Evolutionary conservation across 495 filamentous ascomycete species (phyloP).

Genomic region (Trichoderma parareesei): DNA sequence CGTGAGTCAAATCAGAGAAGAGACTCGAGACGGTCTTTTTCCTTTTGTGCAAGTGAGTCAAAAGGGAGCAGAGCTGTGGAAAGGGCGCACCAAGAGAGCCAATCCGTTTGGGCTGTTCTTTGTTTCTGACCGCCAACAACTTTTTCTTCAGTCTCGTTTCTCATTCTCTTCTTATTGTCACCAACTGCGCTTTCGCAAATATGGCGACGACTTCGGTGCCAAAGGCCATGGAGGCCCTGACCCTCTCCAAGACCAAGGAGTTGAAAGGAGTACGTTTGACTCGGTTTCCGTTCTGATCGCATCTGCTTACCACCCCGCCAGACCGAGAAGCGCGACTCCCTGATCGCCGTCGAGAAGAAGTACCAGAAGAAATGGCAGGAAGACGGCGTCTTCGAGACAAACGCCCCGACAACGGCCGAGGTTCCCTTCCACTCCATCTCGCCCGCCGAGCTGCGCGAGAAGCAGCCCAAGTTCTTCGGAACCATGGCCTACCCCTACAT

Average conservation of each 20-base stretch:
- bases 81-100: background rate
- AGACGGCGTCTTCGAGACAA: constrained; percentile 67
- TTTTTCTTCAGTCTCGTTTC: no score
- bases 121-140: background rate
- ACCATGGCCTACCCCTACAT: constrained; percentile 86
- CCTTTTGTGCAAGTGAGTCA: constrained; percentile 5
- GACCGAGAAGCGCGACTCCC: constrained; percentile 88
- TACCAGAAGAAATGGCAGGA: constrained; percentile 84
- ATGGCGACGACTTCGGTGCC: constrained; percentile 30
- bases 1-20: constrained; percentile 7
- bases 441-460: constrained; percentile 63
- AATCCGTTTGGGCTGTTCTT: background rate
- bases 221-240: constrained; percentile 28
- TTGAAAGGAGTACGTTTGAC: constrained; percentile 32
- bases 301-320: constrained; percentile 21
- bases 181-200: constrained; percentile 9
- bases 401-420: constrained; percentile 71
- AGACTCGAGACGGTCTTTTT: background rate
- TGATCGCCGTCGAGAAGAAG: constrained; percentile 83
- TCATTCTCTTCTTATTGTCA: background rate
- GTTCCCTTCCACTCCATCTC: constrained; percentile 62
- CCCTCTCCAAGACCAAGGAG: constrained; percentile 42
- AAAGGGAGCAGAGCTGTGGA: background rate
- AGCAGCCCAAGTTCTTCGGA: constrained; percentile 81
- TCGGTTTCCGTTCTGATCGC: background rate